Base-by-base conservation (phyloP, 1,284 basidiomycete genomes). In the Ustilago crameri region DNA sequence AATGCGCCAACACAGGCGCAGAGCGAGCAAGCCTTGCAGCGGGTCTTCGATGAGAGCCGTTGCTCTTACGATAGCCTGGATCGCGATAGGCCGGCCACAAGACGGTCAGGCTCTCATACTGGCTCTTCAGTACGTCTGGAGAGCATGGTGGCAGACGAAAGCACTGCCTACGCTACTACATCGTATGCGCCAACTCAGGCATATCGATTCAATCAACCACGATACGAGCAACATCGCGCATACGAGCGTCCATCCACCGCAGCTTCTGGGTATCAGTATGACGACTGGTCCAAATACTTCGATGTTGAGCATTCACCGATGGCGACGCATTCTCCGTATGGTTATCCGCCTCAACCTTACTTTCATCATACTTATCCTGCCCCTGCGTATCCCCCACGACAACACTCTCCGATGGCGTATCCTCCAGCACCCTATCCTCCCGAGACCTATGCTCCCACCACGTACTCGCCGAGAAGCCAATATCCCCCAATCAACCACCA, bases 141-240 rank as follows among this genome's bases (percentile, higher is more conserved):
- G 17, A 61, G 57, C n/a, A 49, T 67, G 46, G 46, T 61, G 7
- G 49, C 53, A 0, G 64, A 67, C 12, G 58, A 23, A 7, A 52
- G 58, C 42, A 67, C 58, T 8, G 52, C 53, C 2, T 57, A 61
- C 20, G 64, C 61, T 12, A 57, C 53, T 2, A 48, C 50, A 0
- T 56, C 44, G 2, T 67, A 50, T 54, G 53, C 57, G 1, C 58
- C 58, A 0, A 61, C 46, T 3, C 27, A 40, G 1, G 26, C 63
- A 26, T 15, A 17, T 0, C 34, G 42, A 3, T 8, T 22, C 9
- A 44, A 32, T n/a, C 42, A 41, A 18, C 30, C 32, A 7, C n/a
- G 38, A 18, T 34, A 48, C 5, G 32, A 34, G 7, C n/a, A 30
- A 14, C 34, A 15, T n/a, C 22, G 20, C 41, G 9, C 18, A 9